Conservation (phyloP, 768 basidiomycete species). For the Jaapia argillacea region DNA sequence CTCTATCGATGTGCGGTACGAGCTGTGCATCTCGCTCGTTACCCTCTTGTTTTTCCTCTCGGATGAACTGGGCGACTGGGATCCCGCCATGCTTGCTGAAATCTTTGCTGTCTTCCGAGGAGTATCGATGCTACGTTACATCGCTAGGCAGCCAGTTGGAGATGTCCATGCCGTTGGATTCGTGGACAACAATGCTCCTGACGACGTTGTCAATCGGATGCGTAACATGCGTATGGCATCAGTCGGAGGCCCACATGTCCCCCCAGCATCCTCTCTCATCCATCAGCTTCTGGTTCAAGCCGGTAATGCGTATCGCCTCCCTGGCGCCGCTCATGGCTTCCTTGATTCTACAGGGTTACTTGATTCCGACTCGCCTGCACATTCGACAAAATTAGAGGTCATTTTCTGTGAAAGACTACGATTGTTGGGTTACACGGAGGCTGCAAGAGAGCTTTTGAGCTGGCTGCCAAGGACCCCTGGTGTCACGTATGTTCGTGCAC, state of each 20-base stretch:
- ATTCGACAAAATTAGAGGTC: slow-evolving; percentile 59
- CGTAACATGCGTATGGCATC: slow-evolving; percentile 62
- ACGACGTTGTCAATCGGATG: slow-evolving; percentile 55
- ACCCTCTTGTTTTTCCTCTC: slow-evolving; percentile 63
- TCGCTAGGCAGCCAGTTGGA: slow-evolving; percentile 48
- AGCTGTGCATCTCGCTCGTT: slow-evolving; percentile 56
- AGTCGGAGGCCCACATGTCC: not conserved
- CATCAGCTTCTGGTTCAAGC: slow-evolving; percentile 51
- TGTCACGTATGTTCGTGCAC: slow-evolving; percentile 61
- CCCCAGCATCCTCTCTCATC: slow-evolving; percentile 53
- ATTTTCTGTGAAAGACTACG: slow-evolving; percentile 64
- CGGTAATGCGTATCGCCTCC: slow-evolving; percentile 37
- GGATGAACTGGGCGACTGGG: slow-evolving; percentile 53
- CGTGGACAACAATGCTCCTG: slow-evolving; percentile 23
- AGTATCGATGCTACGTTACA: slow-evolving; percentile 57
- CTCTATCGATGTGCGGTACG: slow-evolving; percentile 65
- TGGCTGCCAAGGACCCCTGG: slow-evolving; percentile 77
- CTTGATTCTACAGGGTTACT: slow-evolving; percentile 59
- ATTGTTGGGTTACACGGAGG: slow-evolving; percentile 47
- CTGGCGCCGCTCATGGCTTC: slow-evolving; percentile 58
- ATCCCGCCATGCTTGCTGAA: slow-evolving; percentile 55
- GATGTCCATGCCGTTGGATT: slow-evolving; percentile 20
- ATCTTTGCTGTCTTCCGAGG: slow-evolving; percentile 77
- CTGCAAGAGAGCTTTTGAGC: slow-evolving; percentile 54
- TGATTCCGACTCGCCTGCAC: slow-evolving; percentile 56